Base-by-base conservation (phyloP, 371 early-diverging fungal genomes). In the Thermomucor indicae-seudaticae region DNA sequence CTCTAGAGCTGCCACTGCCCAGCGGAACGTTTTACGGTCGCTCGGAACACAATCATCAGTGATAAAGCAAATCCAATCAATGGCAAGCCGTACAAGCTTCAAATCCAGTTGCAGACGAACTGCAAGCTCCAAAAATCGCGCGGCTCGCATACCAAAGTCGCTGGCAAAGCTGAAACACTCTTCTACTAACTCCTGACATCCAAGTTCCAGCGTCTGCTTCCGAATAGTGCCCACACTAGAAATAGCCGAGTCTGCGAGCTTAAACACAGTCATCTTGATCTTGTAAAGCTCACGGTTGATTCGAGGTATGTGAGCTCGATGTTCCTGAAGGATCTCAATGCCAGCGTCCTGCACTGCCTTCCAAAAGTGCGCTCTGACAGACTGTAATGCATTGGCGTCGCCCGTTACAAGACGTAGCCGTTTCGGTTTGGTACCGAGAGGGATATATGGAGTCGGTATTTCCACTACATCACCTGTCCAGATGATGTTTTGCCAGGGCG, bases 1-100 rank as follows among this genome's bases (percentile, higher is more conserved):
- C 58, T 92, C 90, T 1, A 94, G 77, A 1, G 93, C 92, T 40
- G 83, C 72, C 32, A 94, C 86, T 3, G 89, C 89, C 94, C 94
- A 94, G 20, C 90, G 80, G 70, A 91, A 90, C 0, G 93, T 94
- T 57, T 86, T 89, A 19, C 84, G 72, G 43, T 90, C 89, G 12
- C 81, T 80, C 0, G 86, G 86, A 38, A 80, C 78, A 57, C 90
- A 91, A 49, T 89, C 89, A 44, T 85, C 85, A 27, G 78, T 79
- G 28, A 86, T 81, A 51, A 94, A 94, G 47, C 83, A 85, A 38
- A 90, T 86, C 94, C 94, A 94, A 39, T 89, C 89, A 34, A 90
- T 87, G 2, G 90, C 79, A 14, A 93, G 70, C 7, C 83, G 79
- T 6, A 85, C 71, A 19, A 91, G 63, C 37, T 81, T 80, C 17